Conservation (phyloP, 1,139 yeast species). For the Kodamaea fungicola region DNA sequence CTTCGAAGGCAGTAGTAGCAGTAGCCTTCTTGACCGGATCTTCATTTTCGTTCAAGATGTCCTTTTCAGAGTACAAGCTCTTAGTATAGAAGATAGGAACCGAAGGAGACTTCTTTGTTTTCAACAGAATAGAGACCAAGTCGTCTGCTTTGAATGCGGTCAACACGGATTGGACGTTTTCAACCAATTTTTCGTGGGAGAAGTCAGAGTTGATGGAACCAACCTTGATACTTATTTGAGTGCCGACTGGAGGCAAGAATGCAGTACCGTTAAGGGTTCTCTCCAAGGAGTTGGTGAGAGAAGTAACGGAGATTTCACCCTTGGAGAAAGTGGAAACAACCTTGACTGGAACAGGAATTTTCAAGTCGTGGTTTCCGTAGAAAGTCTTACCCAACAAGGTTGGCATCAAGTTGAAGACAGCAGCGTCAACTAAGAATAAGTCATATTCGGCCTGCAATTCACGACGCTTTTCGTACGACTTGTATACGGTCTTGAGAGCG, state of each 20-base stretch:
- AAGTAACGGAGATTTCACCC: constrained; percentile 49
- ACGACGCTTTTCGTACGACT: constrained; percentile 69
- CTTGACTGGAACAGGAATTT: constrained; percentile 71
- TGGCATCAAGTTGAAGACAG: constrained; percentile 76
- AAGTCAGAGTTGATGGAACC: constrained; percentile 51
- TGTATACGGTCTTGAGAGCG: constrained; percentile 63
- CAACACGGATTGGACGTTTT: constrained; percentile 58
- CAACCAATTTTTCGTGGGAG: constrained; percentile 32
- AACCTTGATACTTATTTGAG: constrained; percentile 59
- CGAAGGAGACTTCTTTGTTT: constrained; percentile 72
- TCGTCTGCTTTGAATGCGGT: constrained; percentile 41
- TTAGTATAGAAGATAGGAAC: constrained; percentile 77
- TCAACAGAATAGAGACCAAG: constrained; percentile 62
- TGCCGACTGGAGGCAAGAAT: constrained; percentile 73
- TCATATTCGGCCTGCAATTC: constrained; percentile 60
- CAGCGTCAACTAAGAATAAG: constrained; percentile 80
- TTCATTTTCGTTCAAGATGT: constrained; percentile 20
- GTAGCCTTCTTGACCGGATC: constrained; percentile 25
- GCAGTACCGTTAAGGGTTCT: constrained; percentile 58
- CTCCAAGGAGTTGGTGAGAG: constrained; percentile 57
- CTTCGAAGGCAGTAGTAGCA: constrained; percentile 57
- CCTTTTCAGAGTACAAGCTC: constrained; percentile 45
- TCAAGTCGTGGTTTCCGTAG: constrained; percentile 49
- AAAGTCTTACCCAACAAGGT: constrained; percentile 78
- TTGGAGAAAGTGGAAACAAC: constrained; percentile 35